These are phyloP conservation scores for Raphanus sativus DNA, from an alignment of 345 rosid genomes.

Conservation along the genomic window DNA sequence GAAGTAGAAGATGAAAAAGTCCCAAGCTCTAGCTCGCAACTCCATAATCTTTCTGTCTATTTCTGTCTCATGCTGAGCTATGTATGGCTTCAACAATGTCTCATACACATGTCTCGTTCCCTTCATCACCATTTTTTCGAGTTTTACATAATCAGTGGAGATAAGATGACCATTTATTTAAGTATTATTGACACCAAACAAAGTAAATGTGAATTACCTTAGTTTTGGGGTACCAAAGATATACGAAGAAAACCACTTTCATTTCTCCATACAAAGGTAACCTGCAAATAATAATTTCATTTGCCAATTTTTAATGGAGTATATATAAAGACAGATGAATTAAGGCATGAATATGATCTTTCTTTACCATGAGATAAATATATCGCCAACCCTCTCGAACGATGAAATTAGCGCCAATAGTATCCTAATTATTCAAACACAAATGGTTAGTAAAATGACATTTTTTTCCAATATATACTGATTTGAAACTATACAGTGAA, in stretches of 20 bases:
- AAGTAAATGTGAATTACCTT: background rate
- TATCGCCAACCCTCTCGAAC: slow-evolving; percentile 65
- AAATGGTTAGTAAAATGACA: background rate
- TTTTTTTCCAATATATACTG: background rate
- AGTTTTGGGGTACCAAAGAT: slow-evolving; percentile 91
- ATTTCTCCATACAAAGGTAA: slow-evolving; percentile 80
- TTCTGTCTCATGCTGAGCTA: slow-evolving; percentile 63
- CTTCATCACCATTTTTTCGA: slow-evolving; percentile 37
- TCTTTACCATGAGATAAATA: slow-evolving; percentile 70
- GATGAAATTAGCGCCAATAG: slow-evolving; percentile 71
- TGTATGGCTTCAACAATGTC: slow-evolving; percentile 54
- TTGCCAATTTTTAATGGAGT: background rate
- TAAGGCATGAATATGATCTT: background rate
- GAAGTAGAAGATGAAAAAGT: slow-evolving; percentile 61
- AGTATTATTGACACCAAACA: background rate
- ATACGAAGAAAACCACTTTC: slow-evolving; percentile 71
- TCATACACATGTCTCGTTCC: slow-evolving; percentile 69
- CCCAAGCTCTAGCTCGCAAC: slow-evolving; percentile 68
- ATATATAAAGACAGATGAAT: background rate
- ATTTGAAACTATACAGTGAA: background rate
- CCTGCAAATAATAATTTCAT: slow-evolving; percentile 45
- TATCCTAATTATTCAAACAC: slow-evolving; percentile 56
- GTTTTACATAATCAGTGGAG: background rate
- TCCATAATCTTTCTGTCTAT: slow-evolving; percentile 74
- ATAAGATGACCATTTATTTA: background rate